These are phyloP conservation scores for Ustilago tritici DNA, from an alignment of 1,284 basidiomycete genomes.

Conservation along the genomic window DNA sequence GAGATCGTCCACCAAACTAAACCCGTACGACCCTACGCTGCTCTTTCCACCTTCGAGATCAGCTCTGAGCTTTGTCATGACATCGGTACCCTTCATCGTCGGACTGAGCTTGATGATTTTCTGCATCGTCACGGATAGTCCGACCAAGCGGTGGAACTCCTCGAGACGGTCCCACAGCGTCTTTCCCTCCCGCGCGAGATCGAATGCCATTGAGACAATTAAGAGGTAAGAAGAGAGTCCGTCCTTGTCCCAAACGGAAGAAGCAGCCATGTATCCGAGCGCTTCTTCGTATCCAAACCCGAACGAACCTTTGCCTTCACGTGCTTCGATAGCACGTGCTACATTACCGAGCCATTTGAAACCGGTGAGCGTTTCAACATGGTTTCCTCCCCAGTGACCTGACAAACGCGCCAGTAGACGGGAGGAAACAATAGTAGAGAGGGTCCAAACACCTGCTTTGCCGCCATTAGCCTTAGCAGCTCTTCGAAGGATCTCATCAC, in stretches of 20 bases:
- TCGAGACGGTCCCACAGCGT: slow-evolving; percentile 62
- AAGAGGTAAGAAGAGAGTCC: slow-evolving; percentile 59
- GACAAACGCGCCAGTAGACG: slow-evolving; percentile 58
- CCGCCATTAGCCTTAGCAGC: slow-evolving; percentile 29
- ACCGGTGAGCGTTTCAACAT: slow-evolving; percentile 61
- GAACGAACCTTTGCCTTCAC: slow-evolving; percentile 50
- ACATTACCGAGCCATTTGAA: slow-evolving; percentile 67
- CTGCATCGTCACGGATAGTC: slow-evolving; percentile 56
- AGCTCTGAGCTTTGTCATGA: slow-evolving; percentile 56
- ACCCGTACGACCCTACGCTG: slow-evolving; percentile 25
- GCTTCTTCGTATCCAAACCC: slow-evolving; percentile 64
- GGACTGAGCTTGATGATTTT: slow-evolving; percentile 60
- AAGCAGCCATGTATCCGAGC: slow-evolving; percentile 61
- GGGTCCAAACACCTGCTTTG: slow-evolving; percentile 37
- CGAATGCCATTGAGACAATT: slow-evolving; percentile 55
- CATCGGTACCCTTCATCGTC: slow-evolving; percentile 48
- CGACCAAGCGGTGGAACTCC: slow-evolving; percentile 56
- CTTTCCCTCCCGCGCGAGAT: slow-evolving; percentile 43
- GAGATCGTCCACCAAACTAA: slow-evolving; percentile 59
- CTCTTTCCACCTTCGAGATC: slow-evolving; percentile 42
- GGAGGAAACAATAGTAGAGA: slow-evolving; percentile 60
- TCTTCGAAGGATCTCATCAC: slow-evolving; percentile 58
- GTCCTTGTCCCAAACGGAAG: slow-evolving; percentile 63
- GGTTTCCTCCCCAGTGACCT: slow-evolving; percentile 38
- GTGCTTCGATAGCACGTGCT: slow-evolving; percentile 43